Conservation (phyloP, 139 green algal species). For the Chlorella sp. region DNA sequence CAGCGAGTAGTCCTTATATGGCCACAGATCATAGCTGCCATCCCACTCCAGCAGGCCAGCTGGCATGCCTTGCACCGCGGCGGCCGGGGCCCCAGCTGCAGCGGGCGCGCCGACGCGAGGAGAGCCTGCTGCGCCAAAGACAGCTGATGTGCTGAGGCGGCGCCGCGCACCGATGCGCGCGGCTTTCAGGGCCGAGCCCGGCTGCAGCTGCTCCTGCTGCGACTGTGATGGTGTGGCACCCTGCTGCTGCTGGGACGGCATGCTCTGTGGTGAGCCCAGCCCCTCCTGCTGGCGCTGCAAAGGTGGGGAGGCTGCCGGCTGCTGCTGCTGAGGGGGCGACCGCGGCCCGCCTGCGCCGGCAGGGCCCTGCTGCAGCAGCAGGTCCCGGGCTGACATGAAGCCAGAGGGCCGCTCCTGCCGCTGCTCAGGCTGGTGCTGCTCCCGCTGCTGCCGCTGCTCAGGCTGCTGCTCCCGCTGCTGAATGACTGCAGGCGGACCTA, state of each 20-base stretch:
- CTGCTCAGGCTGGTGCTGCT: neutral
- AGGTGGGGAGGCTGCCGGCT: neutral
- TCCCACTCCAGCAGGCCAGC: neutral
- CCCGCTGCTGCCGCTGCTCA: neutral
- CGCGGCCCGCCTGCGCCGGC: neutral
- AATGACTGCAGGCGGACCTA: too few relatives aligned
- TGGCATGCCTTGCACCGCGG: too few relatives aligned
- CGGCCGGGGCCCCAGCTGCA: too few relatives aligned
- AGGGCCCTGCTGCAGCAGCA: neutral
- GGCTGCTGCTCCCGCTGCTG: neutral
- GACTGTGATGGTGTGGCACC: too few relatives aligned
- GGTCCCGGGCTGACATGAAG: neutral
- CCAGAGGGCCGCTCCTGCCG: conserved; percentile 4
- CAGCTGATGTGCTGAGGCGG: too few relatives aligned
- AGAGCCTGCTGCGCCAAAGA: too few relatives aligned
- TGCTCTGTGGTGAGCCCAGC: neutral
- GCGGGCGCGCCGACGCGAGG: too few relatives aligned
- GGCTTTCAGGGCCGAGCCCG: too few relatives aligned
- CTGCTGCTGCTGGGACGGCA: too few relatives aligned
- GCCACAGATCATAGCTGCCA: neutral
- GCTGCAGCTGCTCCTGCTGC: too few relatives aligned
- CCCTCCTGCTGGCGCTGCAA: neutral
- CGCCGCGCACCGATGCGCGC: too few relatives aligned
- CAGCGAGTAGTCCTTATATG: neutral
- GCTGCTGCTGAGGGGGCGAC: neutral